Base-by-base conservation (phyloP, 768 basidiomycete genomes). In the Leccinum rimulosum region DNA sequence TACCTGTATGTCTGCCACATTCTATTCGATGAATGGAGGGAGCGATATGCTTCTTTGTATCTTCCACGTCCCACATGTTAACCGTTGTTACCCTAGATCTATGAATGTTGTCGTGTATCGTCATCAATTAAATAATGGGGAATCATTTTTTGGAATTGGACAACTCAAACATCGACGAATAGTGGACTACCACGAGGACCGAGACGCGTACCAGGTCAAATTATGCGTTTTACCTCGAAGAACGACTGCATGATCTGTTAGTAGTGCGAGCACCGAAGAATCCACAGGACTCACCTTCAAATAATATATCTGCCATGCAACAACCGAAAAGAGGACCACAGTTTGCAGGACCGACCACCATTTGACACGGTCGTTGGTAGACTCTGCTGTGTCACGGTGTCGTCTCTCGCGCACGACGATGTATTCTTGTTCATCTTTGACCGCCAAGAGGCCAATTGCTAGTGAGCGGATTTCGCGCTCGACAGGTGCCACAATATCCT, bases 351-450 rank as follows among this genome's bases (percentile, higher is more conserved):
- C 87, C 3, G 94, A 95, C 97, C 97, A 99, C 94, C 94, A 98
- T 77, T 98, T 98, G 55, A 99, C 96, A 40, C 97, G 86, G 40
- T 89, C 83, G 72, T 98, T 98, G 19, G 92, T 93, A 1, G 84
- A 96, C 79, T 91, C 92, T 9, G 93, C 89, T 53, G 97, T 99
- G 73, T 98, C 93, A 56, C 97, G 82, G 74, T 99, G 97, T 45
- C 88, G 88, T 60, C 83, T 82, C 74, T 99, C 97, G 52, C 97
- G 84, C 30, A 98, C 87, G 33, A 96, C 91, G 62, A 99, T 95
- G 75, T 99, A 99, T 75, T 98, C 97, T 72, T 98, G 96, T 73
- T 99, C 97, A 69, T 99, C 97, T 77, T 98, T 98, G 64, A 99
- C 95, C 10, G 91, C 77, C 57, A 89, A 83, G 52, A 98, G 77